Percentiles rank a stretch among this genome's conserved stretches.
phyloP scores from a whole-genome alignment of 1,284 basidiomycete genomes.

The Malassezia cuniculi region DNA sequence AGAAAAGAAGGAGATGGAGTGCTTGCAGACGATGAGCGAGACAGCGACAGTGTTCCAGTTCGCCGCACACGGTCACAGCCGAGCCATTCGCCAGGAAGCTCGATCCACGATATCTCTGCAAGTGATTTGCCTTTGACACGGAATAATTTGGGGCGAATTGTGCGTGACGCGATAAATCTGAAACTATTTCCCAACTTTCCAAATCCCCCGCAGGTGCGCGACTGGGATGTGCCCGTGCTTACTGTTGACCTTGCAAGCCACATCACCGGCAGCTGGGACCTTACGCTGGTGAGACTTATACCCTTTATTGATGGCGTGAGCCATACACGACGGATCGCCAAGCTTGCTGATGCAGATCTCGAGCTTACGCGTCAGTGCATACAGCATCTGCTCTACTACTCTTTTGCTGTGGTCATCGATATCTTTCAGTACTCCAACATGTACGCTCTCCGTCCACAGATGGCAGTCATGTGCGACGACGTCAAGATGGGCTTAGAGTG shows the following conservation, averaged over 20 bases:
- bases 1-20: too few relatives aligned
- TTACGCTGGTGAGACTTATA: conserved; percentile 64
- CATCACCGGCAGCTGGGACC: conserved; percentile 84
- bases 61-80: too few relatives aligned
- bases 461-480: conserved; percentile 72
- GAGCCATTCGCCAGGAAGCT: too few relatives aligned
- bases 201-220: conserved; percentile 73
- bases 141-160: conserved; percentile 41
- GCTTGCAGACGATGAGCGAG: too few relatives aligned
- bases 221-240: conserved; percentile 90
- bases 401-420: conserved; percentile 88
- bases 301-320: conserved; percentile 76
- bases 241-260: conserved; percentile 69
- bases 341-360: conserved; percentile 78
- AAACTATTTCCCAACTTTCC: conserved; percentile 94
- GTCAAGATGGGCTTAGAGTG: conserved; percentile 72
- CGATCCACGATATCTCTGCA: too few relatives aligned
- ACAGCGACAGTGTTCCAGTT: too few relatives aligned
- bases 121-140: too few relatives aligned
- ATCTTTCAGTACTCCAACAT: conserved; percentile 89
- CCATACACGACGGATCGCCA: conserved; percentile 78
- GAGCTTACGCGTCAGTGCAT: conserved; percentile 73
- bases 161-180: conserved; percentile 48
- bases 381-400: conserved; percentile 88
- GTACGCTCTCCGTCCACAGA: conserved; percentile 73